phyloP scores from a whole-genome alignment of 192 early-diverging fungal species.

The Rhizophagus sp. region DNA sequence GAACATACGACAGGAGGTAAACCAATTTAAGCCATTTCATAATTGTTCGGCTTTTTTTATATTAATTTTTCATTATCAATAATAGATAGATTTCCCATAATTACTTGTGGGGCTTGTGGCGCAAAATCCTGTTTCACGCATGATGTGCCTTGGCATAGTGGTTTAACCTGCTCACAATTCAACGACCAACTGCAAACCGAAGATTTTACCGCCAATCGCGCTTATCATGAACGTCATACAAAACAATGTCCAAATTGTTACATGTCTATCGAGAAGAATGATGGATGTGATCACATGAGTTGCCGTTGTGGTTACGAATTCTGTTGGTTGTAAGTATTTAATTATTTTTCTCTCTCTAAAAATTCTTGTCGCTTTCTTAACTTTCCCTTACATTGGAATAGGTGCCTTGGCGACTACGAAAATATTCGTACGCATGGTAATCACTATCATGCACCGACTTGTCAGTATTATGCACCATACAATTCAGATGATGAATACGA shows the following conservation, averaged over 20 bases:
- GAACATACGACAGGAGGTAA: constrained; percentile 26
- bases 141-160: constrained; percentile 23
- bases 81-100: constrained; percentile 9
- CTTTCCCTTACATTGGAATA: constrained; percentile 11
- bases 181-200: not conserved
- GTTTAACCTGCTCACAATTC: constrained; percentile 9
- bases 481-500: constrained; percentile 13
- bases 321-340: constrained; percentile 29
- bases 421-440: constrained; percentile 21
- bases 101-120: constrained; percentile 16
- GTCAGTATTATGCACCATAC: constrained; percentile 25
- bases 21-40: not conserved
- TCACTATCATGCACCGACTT: constrained; percentile 16
- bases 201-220: constrained; percentile 16
- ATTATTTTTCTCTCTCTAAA: not conserved
- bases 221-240: constrained; percentile 22
- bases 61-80: not conserved
- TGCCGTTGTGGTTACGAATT: constrained; percentile 26
- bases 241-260: constrained; percentile 21
- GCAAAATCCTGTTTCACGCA: constrained; percentile 27
- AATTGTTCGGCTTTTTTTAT: not conserved
- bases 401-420: constrained; percentile 18
- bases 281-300: constrained; percentile 25
- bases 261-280: constrained; percentile 16
- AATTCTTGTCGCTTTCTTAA: not conserved